Percentiles rank a stretch among this genome's conserved stretches.
Evolutionary conservation across 2,329 filamentous ascomycete species (phyloP).

Genomic region (Scytalidium lignicola): DNA sequence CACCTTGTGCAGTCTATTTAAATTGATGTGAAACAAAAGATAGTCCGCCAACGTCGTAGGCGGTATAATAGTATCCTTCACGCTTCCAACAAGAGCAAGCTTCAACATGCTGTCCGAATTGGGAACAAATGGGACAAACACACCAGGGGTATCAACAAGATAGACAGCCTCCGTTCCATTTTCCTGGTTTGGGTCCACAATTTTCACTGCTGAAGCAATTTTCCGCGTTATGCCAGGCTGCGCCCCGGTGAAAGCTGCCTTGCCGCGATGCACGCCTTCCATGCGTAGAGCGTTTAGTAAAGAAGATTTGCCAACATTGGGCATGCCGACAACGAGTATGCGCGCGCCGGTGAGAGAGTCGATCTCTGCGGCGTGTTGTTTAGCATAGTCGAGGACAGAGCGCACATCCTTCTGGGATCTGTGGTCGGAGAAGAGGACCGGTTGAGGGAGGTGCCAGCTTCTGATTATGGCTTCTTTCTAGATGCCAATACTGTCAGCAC

Average conservation of each 20-base stretch:
- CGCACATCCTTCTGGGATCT: constrained; percentile 39
- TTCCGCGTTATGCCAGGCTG: constrained; percentile 89
- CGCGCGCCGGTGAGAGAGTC: constrained; percentile 74
- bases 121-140: constrained; percentile 88
- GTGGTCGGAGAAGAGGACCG: constrained; percentile 48
- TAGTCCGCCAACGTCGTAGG: constrained; percentile 82
- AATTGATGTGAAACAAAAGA: constrained; percentile 79
- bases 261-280: constrained; percentile 57
- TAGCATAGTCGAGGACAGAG: constrained; percentile 41
- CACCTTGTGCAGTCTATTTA: constrained; percentile 14
- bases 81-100: constrained; percentile 82
- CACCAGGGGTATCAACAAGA: constrained; percentile 86
- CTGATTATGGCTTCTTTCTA: constrained; percentile 46
- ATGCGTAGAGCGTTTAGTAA: constrained; percentile 82
- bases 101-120: constrained; percentile 89
- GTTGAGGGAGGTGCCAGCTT: constrained; percentile 47
- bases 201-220: constrained; percentile 76
- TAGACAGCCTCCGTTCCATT: constrained; percentile 53
- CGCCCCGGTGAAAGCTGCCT: constrained; percentile 76
- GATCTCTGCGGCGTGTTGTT: constrained; percentile 40
- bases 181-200: constrained; percentile 51
- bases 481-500: neutral
- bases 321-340: constrained; percentile 91
- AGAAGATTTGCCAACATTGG: constrained; percentile 93
- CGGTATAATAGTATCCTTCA: constrained; percentile 82